Evolutionary conservation across 768 basidiomycete genomes (phyloP).

Genomic region (Russula virescens): DNA sequence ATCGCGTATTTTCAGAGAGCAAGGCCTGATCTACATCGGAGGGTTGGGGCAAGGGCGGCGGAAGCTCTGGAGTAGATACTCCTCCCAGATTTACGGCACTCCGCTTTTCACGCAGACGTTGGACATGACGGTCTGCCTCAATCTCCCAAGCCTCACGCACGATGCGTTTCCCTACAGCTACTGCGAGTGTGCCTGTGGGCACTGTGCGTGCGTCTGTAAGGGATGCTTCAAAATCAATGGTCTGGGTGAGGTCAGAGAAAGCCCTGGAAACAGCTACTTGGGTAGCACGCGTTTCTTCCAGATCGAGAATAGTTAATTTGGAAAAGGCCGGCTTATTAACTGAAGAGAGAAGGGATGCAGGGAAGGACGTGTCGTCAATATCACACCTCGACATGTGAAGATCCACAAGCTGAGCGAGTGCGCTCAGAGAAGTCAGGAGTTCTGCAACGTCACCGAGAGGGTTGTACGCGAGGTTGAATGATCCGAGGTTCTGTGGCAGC

Average conservation of each 20-base stretch:
- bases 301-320: conserved; percentile 50
- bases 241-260: conserved; percentile 44
- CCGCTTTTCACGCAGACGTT: conserved; percentile 26
- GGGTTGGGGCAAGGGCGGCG: conserved; percentile 26
- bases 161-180: conserved; percentile 65
- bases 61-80: conserved; percentile 1
- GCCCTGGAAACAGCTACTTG: conserved; percentile 40
- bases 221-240: conserved; percentile 49
- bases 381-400: conserved; percentile 28
- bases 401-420: conserved; percentile 17
- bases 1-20: conserved; percentile 65
- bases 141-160: conserved; percentile 77
- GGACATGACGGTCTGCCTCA: conserved; percentile 53
- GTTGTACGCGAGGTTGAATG: conserved; percentile 61
- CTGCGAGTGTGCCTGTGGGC: conserved; percentile 16
- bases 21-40: conserved; percentile 72
- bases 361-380: conserved; percentile 57
- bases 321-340: conserved; percentile 39
- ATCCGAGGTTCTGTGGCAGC: conserved; percentile 50
- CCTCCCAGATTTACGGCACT: conserved; percentile 25
- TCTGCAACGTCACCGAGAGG: conserved; percentile 43
- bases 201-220: conserved; percentile 34
- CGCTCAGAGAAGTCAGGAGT: conserved; percentile 16
- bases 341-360: conserved; percentile 31
- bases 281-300: conserved; percentile 59